Conservation (phyloP, 805 yeast species). For the Monosporozyma aerobia region DNA sequence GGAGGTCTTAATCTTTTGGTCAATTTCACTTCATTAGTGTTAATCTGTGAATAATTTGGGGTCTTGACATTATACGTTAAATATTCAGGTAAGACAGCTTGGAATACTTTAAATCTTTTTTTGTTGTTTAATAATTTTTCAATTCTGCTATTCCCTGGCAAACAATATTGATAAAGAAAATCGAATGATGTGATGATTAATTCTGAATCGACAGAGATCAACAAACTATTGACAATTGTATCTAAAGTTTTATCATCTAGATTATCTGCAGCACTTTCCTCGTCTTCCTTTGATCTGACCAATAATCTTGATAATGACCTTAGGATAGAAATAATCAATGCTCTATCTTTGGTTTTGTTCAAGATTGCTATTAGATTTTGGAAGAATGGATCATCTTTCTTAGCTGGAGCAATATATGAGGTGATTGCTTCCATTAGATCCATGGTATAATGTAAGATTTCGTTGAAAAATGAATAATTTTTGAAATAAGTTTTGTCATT, state of each 20-base stretch:
- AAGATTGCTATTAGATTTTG: slow-evolving; percentile 44
- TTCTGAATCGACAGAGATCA: slow-evolving; percentile 53
- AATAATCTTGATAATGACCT: slow-evolving; percentile 74
- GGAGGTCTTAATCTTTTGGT: slow-evolving; percentile 51
- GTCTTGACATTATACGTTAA: slow-evolving; percentile 40
- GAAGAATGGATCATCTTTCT: slow-evolving; percentile 57
- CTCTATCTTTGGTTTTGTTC: slow-evolving; percentile 51
- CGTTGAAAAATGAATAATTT: slow-evolving; percentile 38
- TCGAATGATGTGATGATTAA: slow-evolving; percentile 65
- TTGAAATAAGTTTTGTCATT: slow-evolving; percentile 13
- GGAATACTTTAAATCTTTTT: slow-evolving; percentile 42
- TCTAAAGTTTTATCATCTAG: slow-evolving; percentile 41
- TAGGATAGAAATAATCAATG: slow-evolving; percentile 56
- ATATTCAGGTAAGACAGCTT: slow-evolving; percentile 54
- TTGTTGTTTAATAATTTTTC: slow-evolving; percentile 40
- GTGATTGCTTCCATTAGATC: slow-evolving; percentile 81
- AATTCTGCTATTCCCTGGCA: slow-evolving; percentile 53
- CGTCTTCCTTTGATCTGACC: slow-evolving; percentile 44
- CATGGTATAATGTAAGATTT: slow-evolving; percentile 54
- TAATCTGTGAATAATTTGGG: slow-evolving; percentile 26
- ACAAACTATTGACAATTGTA: slow-evolving; percentile 46
- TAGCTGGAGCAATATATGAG: slow-evolving; percentile 70
- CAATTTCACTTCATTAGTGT: slow-evolving; percentile 29
- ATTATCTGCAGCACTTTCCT: slow-evolving; percentile 43
- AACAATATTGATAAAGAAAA: slow-evolving; percentile 69